Percentiles rank a stretch among this genome's conserved stretches.
phyloP scores from a whole-genome alignment of 495 filamentous ascomycete species.

The Hypoxylon perforatum region DNA sequence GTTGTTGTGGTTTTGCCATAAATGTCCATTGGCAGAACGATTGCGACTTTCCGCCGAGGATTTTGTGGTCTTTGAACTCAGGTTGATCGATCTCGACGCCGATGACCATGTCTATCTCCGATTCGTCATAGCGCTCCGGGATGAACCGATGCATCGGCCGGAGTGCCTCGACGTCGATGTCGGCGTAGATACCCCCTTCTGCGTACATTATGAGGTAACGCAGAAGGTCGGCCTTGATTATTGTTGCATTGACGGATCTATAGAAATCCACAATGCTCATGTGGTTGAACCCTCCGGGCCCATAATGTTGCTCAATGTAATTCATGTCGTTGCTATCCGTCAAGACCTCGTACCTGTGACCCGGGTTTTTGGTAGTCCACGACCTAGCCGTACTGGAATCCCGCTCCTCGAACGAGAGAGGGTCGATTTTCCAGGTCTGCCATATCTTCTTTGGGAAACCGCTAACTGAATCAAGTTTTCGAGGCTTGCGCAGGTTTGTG shows the following conservation, averaged over 20 bases:
- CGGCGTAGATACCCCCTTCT: conserved; percentile 68
- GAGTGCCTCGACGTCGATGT: conserved; percentile 68
- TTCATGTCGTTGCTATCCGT: conserved; percentile 69
- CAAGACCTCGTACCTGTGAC: conserved; percentile 70
- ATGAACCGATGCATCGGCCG: conserved; percentile 62
- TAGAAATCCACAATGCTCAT: conserved; percentile 70
- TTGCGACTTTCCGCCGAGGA: conserved; percentile 69
- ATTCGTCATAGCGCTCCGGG: conserved; percentile 57
- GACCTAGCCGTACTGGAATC: conserved; percentile 64
- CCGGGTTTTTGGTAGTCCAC: conserved; percentile 69
- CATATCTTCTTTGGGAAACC: conserved; percentile 67
- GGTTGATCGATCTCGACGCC: conserved; percentile 75
- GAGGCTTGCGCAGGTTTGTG: conserved; percentile 23
- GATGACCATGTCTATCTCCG: conserved; percentile 69
- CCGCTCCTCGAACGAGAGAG: conserved; percentile 66
- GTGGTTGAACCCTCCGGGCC: conserved; percentile 66
- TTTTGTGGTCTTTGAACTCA: conserved; percentile 67
- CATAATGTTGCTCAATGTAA: conserved; percentile 70
- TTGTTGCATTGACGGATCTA: conserved; percentile 63
- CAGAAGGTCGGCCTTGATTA: conserved; percentile 70
- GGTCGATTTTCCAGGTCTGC: conserved; percentile 75
- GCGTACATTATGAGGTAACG: conserved; percentile 68
- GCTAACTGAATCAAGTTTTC: conserved; percentile 29
- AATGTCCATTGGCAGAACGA: conserved; percentile 80
- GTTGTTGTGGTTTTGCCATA: conserved; percentile 68